Evolutionary conservation across 495 filamentous ascomycete genomes (phyloP).

Genomic region (Penicillium dipodomyicola): DNA sequence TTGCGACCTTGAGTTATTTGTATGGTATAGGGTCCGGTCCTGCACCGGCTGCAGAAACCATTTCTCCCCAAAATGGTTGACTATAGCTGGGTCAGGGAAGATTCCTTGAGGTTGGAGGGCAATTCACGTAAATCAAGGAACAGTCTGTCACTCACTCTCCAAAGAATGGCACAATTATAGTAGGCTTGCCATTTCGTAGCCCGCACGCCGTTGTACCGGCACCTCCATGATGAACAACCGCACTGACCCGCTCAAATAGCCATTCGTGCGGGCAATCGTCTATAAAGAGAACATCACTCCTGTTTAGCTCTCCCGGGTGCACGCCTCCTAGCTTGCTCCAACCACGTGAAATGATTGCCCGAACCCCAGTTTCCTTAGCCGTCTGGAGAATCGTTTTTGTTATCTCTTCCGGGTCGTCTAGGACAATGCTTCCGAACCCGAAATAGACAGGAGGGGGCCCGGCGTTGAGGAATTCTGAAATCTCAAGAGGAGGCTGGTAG

Average conservation of each 20-base stretch:
- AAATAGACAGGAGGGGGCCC: constrained; percentile 59
- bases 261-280: constrained; percentile 62
- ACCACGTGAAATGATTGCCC: constrained; percentile 58
- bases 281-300: constrained; percentile 47
- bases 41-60: constrained; percentile 60
- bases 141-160: constrained; percentile 44
- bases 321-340: constrained; percentile 53
- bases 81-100: neutral
- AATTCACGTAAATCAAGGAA: neutral
- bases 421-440: constrained; percentile 63
- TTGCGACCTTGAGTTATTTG: constrained; percentile 61
- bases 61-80: constrained; percentile 77
- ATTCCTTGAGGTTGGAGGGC: neutral
- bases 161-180: constrained; percentile 60
- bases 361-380: constrained; percentile 42
- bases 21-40: constrained; percentile 61
- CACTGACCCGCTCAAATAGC: constrained; percentile 58
- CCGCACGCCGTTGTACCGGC: constrained; percentile 61
- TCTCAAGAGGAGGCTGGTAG: constrained; percentile 46
- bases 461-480: constrained; percentile 46
- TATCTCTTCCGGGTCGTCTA: constrained; percentile 53
- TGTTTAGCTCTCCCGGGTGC: constrained; percentile 20
- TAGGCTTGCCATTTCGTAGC: constrained; percentile 52
- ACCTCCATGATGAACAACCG: constrained; percentile 61
- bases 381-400: constrained; percentile 51